Percentiles rank a stretch among this genome's conserved stretches.
Conservation (phyloP, 1,139 yeast genomes). For the Pneumocystis carinii region DNA sequence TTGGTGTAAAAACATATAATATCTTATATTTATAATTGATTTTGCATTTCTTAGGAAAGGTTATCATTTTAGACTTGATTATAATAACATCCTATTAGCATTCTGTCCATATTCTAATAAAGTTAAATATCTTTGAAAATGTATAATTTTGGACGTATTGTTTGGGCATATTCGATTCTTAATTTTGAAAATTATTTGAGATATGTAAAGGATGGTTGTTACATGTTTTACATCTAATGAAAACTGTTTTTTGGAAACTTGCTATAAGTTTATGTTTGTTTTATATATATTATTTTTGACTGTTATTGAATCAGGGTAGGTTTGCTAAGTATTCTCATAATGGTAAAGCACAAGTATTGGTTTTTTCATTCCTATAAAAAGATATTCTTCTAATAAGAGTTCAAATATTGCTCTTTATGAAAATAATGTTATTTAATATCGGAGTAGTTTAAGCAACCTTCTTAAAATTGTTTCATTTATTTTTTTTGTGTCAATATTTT, state of each 20-base stretch:
- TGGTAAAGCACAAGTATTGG: background rate
- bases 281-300: background rate
- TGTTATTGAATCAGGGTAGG: background rate
- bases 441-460: background rate
- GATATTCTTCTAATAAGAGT: background rate
- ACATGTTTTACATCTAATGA: background rate
- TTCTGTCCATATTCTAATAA: background rate
- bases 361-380: background rate
- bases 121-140: background rate
- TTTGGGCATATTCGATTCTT: background rate
- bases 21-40: background rate
- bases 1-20: background rate
- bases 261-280: background rate
- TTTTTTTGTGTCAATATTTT: too few species aligned
- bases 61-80: background rate
- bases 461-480: background rate
- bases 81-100: background rate
- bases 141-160: background rate
- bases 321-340: background rate
- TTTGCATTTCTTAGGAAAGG: background rate
- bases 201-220: background rate
- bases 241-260: too few species aligned
- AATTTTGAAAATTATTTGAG: background rate
- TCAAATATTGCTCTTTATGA: background rate
- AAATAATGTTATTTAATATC: background rate